Evolutionary conservation across 2,329 filamentous ascomycete species (phyloP).

Genomic region (Claviceps humidiphila): DNA sequence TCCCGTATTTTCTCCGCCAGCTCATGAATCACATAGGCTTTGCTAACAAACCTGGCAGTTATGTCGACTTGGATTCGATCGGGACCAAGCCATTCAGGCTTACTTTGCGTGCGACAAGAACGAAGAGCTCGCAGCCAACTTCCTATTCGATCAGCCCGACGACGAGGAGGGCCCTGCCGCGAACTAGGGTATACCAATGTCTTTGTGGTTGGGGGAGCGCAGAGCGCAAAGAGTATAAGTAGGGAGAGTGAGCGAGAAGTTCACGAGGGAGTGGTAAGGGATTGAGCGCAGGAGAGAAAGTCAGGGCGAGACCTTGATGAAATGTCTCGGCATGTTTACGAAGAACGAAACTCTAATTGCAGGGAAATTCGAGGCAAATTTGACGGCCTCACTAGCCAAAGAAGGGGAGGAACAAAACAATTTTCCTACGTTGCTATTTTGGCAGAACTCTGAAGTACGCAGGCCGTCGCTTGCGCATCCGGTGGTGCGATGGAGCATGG

Average conservation of each 20-base stretch:
- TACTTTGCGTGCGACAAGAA: conserved; percentile 99
- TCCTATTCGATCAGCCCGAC: conserved; percentile 92
- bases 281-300: no score
- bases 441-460: background rate
- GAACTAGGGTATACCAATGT: conserved; percentile 21
- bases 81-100: conserved; percentile 88
- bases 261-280: no score
- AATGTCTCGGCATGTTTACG: conserved; percentile 3
- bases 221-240: background rate
- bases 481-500: no score
- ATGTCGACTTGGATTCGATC: conserved; percentile 83
- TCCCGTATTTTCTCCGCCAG: background rate
- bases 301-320: background rate
- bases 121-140: conserved; percentile 95
- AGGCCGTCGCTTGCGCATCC: no score
- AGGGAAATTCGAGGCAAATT: background rate
- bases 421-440: background rate
- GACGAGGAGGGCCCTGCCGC: conserved; percentile 50
- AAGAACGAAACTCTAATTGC: conserved; percentile 1
- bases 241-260: background rate
- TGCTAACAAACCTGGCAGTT: conserved; percentile 39
- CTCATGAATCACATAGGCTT: background rate
- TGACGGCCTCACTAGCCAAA: background rate
- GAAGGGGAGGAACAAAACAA: background rate
- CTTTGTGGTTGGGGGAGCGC: background rate